Evolutionary conservation across 2,329 filamentous ascomycete species (phyloP).

Genomic region (Ascochyta fabae): DNA sequence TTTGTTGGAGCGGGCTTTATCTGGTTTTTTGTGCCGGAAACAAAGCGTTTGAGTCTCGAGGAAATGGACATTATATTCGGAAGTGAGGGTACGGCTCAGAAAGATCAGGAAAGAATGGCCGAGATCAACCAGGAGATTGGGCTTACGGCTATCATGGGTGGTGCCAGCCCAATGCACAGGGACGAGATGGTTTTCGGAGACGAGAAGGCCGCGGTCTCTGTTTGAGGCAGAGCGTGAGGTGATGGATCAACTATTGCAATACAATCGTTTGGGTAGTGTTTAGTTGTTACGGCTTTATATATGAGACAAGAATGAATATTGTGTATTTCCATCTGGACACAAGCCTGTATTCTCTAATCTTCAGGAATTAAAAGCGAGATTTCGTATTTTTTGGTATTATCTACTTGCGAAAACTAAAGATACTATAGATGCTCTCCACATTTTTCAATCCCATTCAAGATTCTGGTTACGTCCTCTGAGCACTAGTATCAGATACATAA

Average conservation of each 20-base stretch:
- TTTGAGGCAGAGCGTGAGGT: background rate
- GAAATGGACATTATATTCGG: slow-evolving; percentile 72
- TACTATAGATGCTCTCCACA: no score
- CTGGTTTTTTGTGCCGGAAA: slow-evolving; percentile 61
- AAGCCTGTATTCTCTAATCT: no score
- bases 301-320: no score
- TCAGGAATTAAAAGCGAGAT: no score
- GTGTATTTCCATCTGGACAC: no score
- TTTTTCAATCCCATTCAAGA: no score
- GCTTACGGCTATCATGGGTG: slow-evolving; percentile 50
- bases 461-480: no score
- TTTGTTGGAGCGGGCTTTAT: slow-evolving; percentile 65
- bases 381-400: no score
- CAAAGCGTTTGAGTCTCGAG: slow-evolving; percentile 59
- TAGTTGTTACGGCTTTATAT: no score
- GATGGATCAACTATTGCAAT: background rate
- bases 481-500: no score
- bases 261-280: background rate
- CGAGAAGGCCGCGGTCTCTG: slow-evolving; percentile 19
- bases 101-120: slow-evolving; percentile 72
- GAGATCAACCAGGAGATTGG: slow-evolving; percentile 76
- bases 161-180: slow-evolving; percentile 4
- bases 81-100: slow-evolving; percentile 67
- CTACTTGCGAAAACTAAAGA: no score
- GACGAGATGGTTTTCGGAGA: slow-evolving; percentile 19